Evolutionary conservation across 2,329 filamentous ascomycete genomes (phyloP).

Genomic region (Verruconis gallopava): DNA sequence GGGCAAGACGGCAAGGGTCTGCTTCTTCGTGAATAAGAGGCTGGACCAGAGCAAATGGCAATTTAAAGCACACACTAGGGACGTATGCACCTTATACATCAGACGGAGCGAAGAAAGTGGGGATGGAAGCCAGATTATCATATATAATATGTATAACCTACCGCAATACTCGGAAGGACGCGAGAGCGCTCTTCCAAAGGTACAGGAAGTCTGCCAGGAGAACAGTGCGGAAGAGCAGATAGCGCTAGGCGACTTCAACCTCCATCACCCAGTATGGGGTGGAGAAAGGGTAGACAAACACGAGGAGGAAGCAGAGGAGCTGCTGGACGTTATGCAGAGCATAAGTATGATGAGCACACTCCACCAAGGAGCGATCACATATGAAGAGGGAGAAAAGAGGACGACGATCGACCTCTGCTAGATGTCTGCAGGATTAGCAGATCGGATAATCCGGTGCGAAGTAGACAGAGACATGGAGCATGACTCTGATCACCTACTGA

Average conservation of each 20-base stretch:
- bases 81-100: background rate
- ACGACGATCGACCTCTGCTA: constrained; percentile 12
- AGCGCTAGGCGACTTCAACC: constrained; percentile 1
- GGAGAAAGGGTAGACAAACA: constrained; percentile 8
- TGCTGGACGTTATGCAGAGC: constrained; percentile 12
- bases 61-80: too few relatives aligned
- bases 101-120: background rate
- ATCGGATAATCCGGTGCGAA: constrained; percentile 12
- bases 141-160: constrained; percentile 2
- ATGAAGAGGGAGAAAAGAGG: constrained; percentile 10
- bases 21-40: too few relatives aligned
- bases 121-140: background rate
- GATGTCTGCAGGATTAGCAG: constrained; percentile 11
- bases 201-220: too few relatives aligned
- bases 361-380: constrained; percentile 9
- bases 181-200: too few relatives aligned
- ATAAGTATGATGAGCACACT: constrained; percentile 11
- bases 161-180: background rate
- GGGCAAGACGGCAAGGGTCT: too few relatives aligned
- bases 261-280: constrained; percentile 10
- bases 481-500: constrained; percentile 16
- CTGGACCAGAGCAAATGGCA: too few relatives aligned
- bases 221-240: background rate
- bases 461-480: constrained; percentile 13
- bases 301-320: constrained; percentile 10